Evolutionary conservation across 441 rosid species (phyloP), one percentile per base, ranked within the genome.

Genomic region (Euphorbia celastroides): DNA sequence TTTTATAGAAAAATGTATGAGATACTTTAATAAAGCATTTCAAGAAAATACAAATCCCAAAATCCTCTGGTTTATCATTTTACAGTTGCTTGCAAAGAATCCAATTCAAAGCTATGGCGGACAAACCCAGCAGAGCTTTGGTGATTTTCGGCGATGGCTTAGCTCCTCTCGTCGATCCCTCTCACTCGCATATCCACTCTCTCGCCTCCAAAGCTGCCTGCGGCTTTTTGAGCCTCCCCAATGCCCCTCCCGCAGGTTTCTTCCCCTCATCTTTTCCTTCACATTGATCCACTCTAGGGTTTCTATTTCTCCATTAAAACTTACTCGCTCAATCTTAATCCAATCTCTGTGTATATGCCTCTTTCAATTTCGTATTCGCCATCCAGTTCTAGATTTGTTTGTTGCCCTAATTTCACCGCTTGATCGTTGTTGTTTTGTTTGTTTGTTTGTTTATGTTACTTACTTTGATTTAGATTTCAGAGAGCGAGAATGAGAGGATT

Each of bases 121-220:
- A 87, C 84, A 89, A 87, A 76, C 82, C 98, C 57, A 93, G 98
- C 93, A 83, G 91, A 77, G 83, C 83, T 2, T 57, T 90, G 71
- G 83, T 90, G 44, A 34, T 90, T 51, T 86, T 82, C 80, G 96
- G 97, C 51, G 96, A 93, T 66, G 97, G 95, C 13, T 80, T 87
- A 72, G 92, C 92, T 19, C 78, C 86, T 55, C 80, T 75, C 74
- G 60, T 87, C 19, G 72, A 80, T 0, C 71, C 84, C 2, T 80
- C 88, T 0, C 89, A 81, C 52, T 59, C 80, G 54, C 80, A 90
- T 67, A 78, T 91, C 66, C 90, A 91, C 74, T 78, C 97, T 25
- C 86, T 93, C 46, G 92, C 96, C 9, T 86, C 92, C 62, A 70
- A 70, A n/a, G 86, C 88, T 62, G 69, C 48, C 57, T 89, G 95